phyloP scores from a whole-genome alignment of 2,329 filamentous ascomycete species.

The Dissoconium aciculare region DNA sequence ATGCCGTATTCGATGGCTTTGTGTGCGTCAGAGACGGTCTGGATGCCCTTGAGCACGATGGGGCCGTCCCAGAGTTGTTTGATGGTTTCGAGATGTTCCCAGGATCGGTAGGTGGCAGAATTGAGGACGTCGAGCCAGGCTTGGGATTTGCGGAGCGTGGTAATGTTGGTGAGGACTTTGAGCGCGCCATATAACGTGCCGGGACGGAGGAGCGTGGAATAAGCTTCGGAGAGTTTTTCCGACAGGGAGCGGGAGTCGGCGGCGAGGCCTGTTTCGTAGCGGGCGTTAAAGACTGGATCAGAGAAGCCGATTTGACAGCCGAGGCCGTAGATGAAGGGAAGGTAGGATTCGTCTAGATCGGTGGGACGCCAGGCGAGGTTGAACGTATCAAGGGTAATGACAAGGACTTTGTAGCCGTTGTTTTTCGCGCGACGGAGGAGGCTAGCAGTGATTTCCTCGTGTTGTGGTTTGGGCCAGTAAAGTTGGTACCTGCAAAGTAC shows the following conservation, averaged over 20 bases:
- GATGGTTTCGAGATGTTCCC: conserved; percentile 46
- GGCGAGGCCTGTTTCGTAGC: conserved; percentile 30
- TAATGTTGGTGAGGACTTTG: conserved; percentile 23
- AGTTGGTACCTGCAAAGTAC: conserved; percentile 35
- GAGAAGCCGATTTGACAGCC: conserved; percentile 37
- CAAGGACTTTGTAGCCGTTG: conserved; percentile 48
- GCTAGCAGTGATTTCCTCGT: conserved; percentile 47
- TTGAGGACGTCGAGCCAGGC: conserved; percentile 25
- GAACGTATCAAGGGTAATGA: conserved; percentile 61
- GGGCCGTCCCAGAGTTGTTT: conserved; percentile 49
- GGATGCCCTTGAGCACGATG: conserved; percentile 48
- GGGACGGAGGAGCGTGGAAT: conserved; percentile 24
- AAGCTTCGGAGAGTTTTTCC: conserved; percentile 25
- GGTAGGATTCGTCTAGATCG: conserved; percentile 15
- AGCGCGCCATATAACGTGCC: conserved; percentile 22
- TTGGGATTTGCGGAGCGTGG: conserved; percentile 23
- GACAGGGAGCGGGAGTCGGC: conserved; percentile 19
- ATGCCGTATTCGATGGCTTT: conserved; percentile 33
- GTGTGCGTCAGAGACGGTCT: conserved; percentile 36
- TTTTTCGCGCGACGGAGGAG: conserved; percentile 47
- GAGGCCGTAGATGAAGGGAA: conserved; percentile 30
- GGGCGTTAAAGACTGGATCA: conserved; percentile 44
- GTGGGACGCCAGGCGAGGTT: conserved; percentile 51
- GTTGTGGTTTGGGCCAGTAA: conserved; percentile 49
- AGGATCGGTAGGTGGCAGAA: conserved; percentile 28